These are phyloP conservation scores for Aspergillus affinis DNA, from an alignment of 495 filamentous ascomycete genomes.

Conservation along the genomic window DNA sequence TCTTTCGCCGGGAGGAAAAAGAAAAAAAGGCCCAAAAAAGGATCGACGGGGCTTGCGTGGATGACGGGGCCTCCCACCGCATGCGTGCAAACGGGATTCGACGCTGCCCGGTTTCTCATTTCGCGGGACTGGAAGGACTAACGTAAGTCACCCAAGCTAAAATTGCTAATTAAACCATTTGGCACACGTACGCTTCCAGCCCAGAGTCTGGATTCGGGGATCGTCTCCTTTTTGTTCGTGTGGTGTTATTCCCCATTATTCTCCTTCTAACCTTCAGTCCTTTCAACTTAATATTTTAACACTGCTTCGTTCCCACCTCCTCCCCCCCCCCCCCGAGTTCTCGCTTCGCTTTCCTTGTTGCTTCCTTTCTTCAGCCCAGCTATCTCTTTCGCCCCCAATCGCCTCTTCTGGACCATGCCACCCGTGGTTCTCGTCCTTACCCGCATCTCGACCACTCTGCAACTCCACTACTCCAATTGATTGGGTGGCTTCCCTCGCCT, in stretches of 20 bases:
- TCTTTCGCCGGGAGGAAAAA: not conserved
- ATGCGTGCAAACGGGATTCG: constrained; percentile 13
- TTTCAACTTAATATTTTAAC: not conserved
- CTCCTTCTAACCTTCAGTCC: not conserved
- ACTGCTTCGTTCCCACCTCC: not conserved
- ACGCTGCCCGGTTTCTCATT: constrained; percentile 4
- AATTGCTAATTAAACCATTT: not conserved
- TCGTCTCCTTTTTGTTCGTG: not conserved
- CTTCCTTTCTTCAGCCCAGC: not conserved
- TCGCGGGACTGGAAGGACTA: not conserved
- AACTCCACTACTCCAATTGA: constrained; percentile 3
- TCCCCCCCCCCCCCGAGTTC: not conserved
- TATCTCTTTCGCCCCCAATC: not conserved
- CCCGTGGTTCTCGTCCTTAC: constrained; percentile 19
- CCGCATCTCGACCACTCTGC: not conserved
- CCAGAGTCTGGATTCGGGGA: not conserved
- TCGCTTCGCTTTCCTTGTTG: not conserved
- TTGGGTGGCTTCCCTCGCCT: constrained; percentile 16
- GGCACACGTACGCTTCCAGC: not conserved
- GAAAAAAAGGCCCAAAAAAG: constrained; percentile 2
- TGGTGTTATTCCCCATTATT: too few species aligned
- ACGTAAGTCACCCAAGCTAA: not conserved
- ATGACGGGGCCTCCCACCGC: constrained; percentile 27
- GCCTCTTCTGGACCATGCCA: constrained; percentile 24
- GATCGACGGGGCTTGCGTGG: constrained; percentile 31